Conservation (phyloP, 1,139 yeast genomes). For the Yamadazyma siamensis region DNA sequence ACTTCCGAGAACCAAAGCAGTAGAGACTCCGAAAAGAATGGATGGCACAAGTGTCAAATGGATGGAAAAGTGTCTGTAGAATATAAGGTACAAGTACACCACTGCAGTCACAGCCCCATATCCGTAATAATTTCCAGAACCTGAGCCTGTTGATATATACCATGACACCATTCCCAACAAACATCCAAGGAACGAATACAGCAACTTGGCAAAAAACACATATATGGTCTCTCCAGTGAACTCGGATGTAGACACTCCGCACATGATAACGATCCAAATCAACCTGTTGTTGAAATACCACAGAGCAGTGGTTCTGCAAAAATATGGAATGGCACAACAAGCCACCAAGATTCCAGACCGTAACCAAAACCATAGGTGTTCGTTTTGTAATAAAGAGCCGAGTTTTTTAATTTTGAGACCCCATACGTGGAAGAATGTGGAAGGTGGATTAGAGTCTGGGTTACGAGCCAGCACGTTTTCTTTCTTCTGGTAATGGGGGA, state of each 20-base stretch:
- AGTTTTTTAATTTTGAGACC: conserved; percentile 17
- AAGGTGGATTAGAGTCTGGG: conserved; percentile 32
- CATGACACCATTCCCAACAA: conserved; percentile 33
- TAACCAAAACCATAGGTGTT: conserved; percentile 31
- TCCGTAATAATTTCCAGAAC: conserved; percentile 32
- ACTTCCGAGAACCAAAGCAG: conserved; percentile 33
- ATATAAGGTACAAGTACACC: conserved; percentile 21
- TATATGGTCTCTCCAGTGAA: conserved; percentile 35
- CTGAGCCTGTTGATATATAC: conserved; percentile 35
- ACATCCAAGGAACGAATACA: conserved; percentile 30
- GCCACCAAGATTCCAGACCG: conserved; percentile 24
- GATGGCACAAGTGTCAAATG: conserved; percentile 29
- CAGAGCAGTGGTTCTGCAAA: conserved; percentile 26
- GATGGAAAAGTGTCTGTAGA: conserved; percentile 31
- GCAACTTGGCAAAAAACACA: conserved; percentile 23
- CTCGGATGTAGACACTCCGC: conserved; percentile 30
- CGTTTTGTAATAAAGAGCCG: conserved; percentile 18
- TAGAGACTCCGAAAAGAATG: conserved; percentile 27
- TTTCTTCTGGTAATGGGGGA: conserved; percentile 7
- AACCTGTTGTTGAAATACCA: conserved; percentile 29
- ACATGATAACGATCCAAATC: conserved; percentile 36
- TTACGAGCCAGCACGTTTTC: conserved; percentile 13
- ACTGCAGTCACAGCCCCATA: conserved; percentile 29
- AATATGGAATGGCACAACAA: conserved; percentile 27
- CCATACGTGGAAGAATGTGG: conserved; percentile 17